Conservation (phyloP, 179 eudicot species). For the Heliamphora pulchella region DNA sequence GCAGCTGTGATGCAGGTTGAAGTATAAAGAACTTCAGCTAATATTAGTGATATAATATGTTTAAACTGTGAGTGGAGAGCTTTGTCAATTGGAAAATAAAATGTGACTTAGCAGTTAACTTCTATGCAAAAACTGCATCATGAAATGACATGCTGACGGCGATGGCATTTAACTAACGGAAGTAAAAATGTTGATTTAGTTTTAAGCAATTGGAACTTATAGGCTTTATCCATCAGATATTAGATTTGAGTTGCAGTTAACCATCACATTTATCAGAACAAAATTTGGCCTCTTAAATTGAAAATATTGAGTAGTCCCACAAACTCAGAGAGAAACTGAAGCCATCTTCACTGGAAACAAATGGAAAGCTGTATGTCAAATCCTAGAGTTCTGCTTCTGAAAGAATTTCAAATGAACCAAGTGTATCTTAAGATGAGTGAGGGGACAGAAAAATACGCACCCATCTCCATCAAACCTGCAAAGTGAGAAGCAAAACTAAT, state of each 20-base stretch:
- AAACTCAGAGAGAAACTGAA: neutral
- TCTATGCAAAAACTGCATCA: neutral
- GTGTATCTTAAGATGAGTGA: neutral
- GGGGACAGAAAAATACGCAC: slow-evolving; percentile 37
- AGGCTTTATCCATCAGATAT: neutral
- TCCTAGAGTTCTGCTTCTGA: neutral
- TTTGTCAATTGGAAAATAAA: neutral
- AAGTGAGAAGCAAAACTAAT: slow-evolving; percentile 9
- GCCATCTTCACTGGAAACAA: neutral
- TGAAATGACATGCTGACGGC: too few species aligned
- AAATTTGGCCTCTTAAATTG: neutral
- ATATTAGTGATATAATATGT: neutral
- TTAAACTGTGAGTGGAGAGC: neutral
- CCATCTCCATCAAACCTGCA: slow-evolving; percentile 99
- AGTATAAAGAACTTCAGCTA: neutral
- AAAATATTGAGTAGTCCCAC: neutral
- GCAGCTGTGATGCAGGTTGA: neutral
- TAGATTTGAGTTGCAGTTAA: neutral
- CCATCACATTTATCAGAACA: neutral
- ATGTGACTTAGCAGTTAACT: neutral
- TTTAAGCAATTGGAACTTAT: neutral
- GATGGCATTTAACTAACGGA: neutral
- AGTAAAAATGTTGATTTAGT: neutral
- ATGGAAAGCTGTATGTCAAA: slow-evolving; percentile 2
- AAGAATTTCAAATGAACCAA: slow-evolving; percentile 2